These are phyloP conservation scores for Mrakia hoshinonis DNA, from an alignment of 768 basidiomycete genomes.

Conservation along the genomic window DNA sequence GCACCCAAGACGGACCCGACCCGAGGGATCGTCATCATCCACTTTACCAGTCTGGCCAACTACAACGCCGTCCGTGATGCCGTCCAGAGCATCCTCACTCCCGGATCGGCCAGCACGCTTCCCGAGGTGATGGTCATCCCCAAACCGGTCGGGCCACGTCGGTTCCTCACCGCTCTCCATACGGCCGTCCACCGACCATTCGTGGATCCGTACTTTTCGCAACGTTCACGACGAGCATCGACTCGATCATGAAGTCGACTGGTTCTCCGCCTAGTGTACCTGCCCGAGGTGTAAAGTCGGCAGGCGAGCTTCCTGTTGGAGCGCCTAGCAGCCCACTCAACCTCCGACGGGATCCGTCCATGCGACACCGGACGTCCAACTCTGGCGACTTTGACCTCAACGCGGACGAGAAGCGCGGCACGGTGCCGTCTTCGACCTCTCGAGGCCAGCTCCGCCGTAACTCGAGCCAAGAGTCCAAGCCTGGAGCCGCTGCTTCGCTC, in stretches of 20 bases:
- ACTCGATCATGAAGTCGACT: conserved; percentile 8
- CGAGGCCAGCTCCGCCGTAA: background rate
- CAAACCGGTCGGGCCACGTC: conserved; percentile 90
- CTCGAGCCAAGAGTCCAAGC: conserved; percentile 3
- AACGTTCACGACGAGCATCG: conserved; percentile 21
- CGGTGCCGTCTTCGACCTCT: background rate
- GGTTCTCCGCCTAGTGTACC: background rate
- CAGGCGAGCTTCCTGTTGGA: conserved; percentile 1
- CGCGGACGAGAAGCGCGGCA: background rate
- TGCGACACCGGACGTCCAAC: background rate
- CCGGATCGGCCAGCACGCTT: conserved; percentile 41
- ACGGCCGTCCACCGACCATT: conserved; percentile 77
- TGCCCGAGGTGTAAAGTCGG: background rate
- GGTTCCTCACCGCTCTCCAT: conserved; percentile 83
- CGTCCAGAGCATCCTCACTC: conserved; percentile 57
- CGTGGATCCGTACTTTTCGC: conserved; percentile 74
- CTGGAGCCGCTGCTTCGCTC: conserved; percentile 1
- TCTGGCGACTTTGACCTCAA: conserved; percentile 3
- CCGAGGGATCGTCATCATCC: conserved; percentile 53
- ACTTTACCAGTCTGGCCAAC: conserved; percentile 83
- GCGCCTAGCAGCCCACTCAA: conserved; percentile 3
- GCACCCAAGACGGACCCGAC: conserved; percentile 34
- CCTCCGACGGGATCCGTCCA: background rate
- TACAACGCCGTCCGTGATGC: conserved; percentile 82
- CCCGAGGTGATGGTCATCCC: conserved; percentile 95